phyloP scores from a whole-genome alignment of 2,329 filamentous ascomycete genomes.

The Aspergillus pseudoviridinutans region DNA sequence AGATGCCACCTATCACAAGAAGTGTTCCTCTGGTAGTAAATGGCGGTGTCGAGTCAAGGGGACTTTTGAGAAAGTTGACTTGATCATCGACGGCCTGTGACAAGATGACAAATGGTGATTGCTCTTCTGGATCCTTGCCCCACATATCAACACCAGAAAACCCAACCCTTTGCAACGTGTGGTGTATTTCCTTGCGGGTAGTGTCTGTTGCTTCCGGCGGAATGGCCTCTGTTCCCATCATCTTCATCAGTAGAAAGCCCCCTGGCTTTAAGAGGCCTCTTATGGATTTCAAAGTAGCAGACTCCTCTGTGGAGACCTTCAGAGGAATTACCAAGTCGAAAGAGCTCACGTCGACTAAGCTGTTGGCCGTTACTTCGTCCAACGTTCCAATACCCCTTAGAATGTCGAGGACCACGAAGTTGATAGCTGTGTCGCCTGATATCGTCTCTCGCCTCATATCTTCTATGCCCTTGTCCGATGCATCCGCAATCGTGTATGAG shows the following conservation, averaged over 20 bases:
- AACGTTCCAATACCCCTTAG: background rate
- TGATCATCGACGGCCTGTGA: conserved; percentile 5
- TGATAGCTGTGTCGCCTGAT: background rate
- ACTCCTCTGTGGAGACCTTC: background rate
- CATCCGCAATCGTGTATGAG: conserved; percentile 1
- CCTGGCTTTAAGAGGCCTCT: background rate
- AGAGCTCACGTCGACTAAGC: background rate
- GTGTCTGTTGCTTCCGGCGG: background rate
- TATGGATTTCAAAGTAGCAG: background rate
- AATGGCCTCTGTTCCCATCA: background rate
- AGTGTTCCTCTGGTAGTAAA: background rate
- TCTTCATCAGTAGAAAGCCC: conserved; percentile 3
- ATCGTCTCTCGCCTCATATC: background rate
- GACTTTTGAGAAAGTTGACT: background rate
- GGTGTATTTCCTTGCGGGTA: conserved; percentile 1
- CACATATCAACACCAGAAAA: conserved; percentile 8
- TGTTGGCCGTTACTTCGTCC: too few relatives aligned
- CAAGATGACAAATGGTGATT: conserved; percentile 5
- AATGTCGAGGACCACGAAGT: background rate
- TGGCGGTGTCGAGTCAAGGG: background rate
- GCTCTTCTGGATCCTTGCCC: conserved; percentile 1
- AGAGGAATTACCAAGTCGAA: conserved; percentile 4
- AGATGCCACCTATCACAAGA: background rate
- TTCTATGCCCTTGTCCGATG: background rate
- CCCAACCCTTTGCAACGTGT: conserved; percentile 1